Evolutionary conservation across 1,139 yeast species (phyloP), one percentile per base, ranked within the genome.

Genomic region (Meyerozyma smithsonii): DNA sequence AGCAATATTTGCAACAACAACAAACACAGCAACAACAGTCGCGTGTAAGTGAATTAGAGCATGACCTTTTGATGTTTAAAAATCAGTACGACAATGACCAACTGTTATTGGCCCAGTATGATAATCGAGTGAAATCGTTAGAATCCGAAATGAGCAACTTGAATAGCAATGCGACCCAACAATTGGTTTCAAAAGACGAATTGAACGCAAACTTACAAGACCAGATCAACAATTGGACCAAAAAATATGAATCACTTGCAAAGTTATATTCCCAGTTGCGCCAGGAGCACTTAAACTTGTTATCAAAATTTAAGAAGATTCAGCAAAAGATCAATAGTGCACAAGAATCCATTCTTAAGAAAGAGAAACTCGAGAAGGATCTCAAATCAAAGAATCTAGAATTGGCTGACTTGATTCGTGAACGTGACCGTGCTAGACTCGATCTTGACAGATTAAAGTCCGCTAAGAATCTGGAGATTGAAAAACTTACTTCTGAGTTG

Each of bases 251-350:
- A 56, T 79, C 95, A 0, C 72, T 90, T 49, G 97, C 97, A 4
- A 87, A 88, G 55, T 70, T 90, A 46, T 90, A 90, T 58, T 84
- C 96, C 2, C 96, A 89, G 61, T 72, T 90, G 50, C 84, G 97
- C 54, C 95, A 87, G 62, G 97, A 90, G 59, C 97, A 90, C 59
- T 72, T 90, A 56, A 86, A 83, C 46, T 66, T 89, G 46, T 72
- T 90, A 52, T 74, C 86, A 37, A 84, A 84, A 56, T 84, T 84
- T 56, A 90, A 90, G 58, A 84, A 84, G 50, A 75, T 84, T 41
- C 96, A 89, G 61, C 88, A 89, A 51, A 87, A 86, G 60, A 95
- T 94, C 7, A 84, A 90, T 21, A 84, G 95, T 45, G 96, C 97
- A 7, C 96, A 88, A 58, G 97, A 89, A 60, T 86, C 96, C 0